Base-by-base conservation (phyloP, 495 filamentous ascomycete species). In the Viridothelium virens region DNA sequence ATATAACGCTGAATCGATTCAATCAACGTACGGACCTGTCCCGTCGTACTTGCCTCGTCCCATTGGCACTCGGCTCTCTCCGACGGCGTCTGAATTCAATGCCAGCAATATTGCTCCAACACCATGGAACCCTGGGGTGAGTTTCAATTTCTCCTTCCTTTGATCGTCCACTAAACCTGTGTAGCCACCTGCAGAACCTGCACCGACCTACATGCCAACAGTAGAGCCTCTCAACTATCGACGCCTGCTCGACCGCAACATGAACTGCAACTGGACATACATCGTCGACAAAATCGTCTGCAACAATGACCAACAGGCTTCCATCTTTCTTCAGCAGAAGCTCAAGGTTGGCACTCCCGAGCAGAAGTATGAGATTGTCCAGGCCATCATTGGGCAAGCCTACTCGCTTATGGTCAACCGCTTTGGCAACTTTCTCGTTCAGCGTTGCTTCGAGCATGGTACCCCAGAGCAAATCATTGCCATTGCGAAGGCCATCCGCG, bases 231-330 rank as follows among this genome's bases (percentile, higher is more conserved):
- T 97, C 56, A 98, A 98, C 74, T 98, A 98, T 68, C 90, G 95
- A 62, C 91, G 91, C 61, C 84, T 98, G 9, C 87, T 97, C 44
- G 94, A 98, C 74, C 93, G 94, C 70, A 96, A 91, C 71, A 90
- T 96, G 71, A 96, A 88, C 66, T 97, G 92, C 81, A 94, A 97
- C 78, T 98, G 95, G 94, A 96, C 92, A 77, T 96, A 96, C 73
- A 97, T 98, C 69, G 93, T 98, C 46, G 95, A 97, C 77, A 98
- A 97, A 81, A 98, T 98, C 74, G 91, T 97, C 63, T 96, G 91
- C 86, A 96, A 91, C 78, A 97, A 97, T 74, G 94, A 98, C 72
- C 94, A 98, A 74, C 94, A 98, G 77, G 95, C 94, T 16, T 97
- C 95, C 1, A 97, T 98, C 69, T 97, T 98, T 77, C 79, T 98